phyloP scores from a whole-genome alignment of 805 yeast species.

The Ogataea allantospora region DNA sequence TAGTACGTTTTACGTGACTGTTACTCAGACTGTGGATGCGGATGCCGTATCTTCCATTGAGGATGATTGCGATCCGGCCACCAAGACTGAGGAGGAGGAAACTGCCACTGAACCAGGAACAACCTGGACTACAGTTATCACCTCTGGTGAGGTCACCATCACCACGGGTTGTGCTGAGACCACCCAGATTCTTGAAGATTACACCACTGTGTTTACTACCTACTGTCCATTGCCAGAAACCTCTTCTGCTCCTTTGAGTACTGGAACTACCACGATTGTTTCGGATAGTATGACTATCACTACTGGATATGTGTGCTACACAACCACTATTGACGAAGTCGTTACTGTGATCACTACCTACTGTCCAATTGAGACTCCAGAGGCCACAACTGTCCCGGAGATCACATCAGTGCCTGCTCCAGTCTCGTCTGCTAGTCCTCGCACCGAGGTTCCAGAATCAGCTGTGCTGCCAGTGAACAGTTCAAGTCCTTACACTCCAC shows the following conservation, averaged over 20 bases:
- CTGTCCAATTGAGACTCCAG: constrained; percentile 1
- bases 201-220: constrained; percentile 8
- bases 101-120: constrained; percentile 3
- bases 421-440: no score
- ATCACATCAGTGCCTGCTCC: background rate
- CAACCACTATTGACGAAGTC: background rate
- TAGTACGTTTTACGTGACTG: constrained; percentile 7
- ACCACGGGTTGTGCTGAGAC: constrained; percentile 10
- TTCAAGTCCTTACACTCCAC: background rate
- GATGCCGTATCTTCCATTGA: constrained; percentile 1
- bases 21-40: background rate
- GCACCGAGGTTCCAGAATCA: constrained; percentile 3
- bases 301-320: constrained; percentile 1
- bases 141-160: constrained; percentile 5
- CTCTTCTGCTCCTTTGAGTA: background rate
- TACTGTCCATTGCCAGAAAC: constrained; percentile 11
- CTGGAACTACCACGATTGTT: constrained; percentile 1
- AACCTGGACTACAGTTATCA: constrained; percentile 8
- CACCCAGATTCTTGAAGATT: constrained; percentile 4
- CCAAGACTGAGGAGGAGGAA: constrained; percentile 3
- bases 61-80: constrained; percentile 5
- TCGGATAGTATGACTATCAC: background rate
- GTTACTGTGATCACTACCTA: background rate
- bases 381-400: background rate
- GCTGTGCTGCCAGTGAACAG: constrained; percentile 3